Evolutionary conservation across 1,284 basidiomycete genomes (phyloP).

Genomic region (Xerocomus minutiporus): DNA sequence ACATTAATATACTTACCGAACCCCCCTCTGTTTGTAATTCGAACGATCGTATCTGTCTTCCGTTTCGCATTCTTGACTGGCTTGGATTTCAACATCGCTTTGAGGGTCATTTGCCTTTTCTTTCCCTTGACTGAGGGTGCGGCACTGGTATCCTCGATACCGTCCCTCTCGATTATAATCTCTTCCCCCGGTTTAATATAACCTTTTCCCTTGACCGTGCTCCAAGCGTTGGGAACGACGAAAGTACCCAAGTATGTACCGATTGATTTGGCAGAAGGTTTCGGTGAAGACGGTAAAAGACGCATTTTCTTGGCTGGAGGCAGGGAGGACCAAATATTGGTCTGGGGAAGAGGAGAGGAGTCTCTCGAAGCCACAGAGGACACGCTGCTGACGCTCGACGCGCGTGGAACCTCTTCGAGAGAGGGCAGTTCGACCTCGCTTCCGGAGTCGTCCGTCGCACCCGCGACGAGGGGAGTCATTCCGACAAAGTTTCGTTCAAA

Average conservation of each 20-base stretch:
- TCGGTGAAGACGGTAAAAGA: constrained; percentile 32
- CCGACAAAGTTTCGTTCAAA: constrained; percentile 19
- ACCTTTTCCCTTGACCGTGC: constrained; percentile 68
- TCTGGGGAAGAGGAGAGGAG: constrained; percentile 28
- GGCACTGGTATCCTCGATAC: constrained; percentile 32
- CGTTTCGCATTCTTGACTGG: constrained; percentile 43
- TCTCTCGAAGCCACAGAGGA: constrained; percentile 31
- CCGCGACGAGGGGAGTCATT: not conserved
- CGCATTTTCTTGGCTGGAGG: constrained; percentile 51
- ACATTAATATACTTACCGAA: constrained; percentile 45
- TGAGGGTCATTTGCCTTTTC: constrained; percentile 63
- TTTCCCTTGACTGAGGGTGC: constrained; percentile 38
- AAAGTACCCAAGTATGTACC: constrained; percentile 60
- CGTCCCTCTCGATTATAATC: constrained; percentile 55
- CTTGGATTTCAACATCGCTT: constrained; percentile 60
- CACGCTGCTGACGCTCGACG: constrained; percentile 40
- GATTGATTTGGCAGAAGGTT: constrained; percentile 3
- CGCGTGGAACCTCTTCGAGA: constrained; percentile 33
- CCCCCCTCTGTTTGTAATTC: constrained; percentile 59
- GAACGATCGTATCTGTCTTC: constrained; percentile 62
- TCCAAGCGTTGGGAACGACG: constrained; percentile 74
- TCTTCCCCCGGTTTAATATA: constrained; percentile 65
- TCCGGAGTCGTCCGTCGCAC: constrained; percentile 26
- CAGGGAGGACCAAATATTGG: constrained; percentile 14
- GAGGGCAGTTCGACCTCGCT: constrained; percentile 33